Evolutionary conservation across 2,329 filamentous ascomycete species (phyloP), one percentile per base, ranked within the genome.

Genomic region (Xylaria polymorpha): DNA sequence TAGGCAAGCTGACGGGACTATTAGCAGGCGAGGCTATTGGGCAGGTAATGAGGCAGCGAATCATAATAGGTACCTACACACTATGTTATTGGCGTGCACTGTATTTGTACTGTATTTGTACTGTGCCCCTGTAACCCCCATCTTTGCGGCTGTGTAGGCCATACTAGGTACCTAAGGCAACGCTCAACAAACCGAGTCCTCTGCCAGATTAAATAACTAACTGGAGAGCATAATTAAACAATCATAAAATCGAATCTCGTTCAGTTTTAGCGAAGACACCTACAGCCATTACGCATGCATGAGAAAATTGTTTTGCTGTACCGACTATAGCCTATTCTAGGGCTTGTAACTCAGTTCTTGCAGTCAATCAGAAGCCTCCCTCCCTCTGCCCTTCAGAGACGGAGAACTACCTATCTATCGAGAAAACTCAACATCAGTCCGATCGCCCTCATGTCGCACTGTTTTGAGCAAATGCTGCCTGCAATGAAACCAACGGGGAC

Each of bases 11-110:
- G 56, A 59, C 37, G 37, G 12, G 15, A 57, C 37, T 18, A 9
- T 37, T 41, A 44, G 32, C 56, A n/a, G 56, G 56, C 51, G 37
- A 68, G 66, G 66, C 66, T 68, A 58, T 62, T 56, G 39, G 20
- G 10, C n/a, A 25, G 8, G 3, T 10, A 10, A 32, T 59, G 56
- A 44, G 41, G 56, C 41, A 46, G 39, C 56, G 56, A 59, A 59
- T 59, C 56, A 59, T 32, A 59, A 32, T 14, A 35, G 32, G 32
- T 35, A 35, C 32, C 32, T 8, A 46, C 15, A 35, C 20, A 43
- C 39, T 35, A 25, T 53, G 58, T 59, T 25, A 37, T 65, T 53
- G 25, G 46, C 35, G 22, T 12, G 55, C n/a, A 9, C 6, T 32
- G 18, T 25, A 20, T 1, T 37, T 25, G 44, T 41, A 63, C 65